Base-by-base conservation (phyloP, 805 yeast genomes). In the Lachancea fermentati region DNA sequence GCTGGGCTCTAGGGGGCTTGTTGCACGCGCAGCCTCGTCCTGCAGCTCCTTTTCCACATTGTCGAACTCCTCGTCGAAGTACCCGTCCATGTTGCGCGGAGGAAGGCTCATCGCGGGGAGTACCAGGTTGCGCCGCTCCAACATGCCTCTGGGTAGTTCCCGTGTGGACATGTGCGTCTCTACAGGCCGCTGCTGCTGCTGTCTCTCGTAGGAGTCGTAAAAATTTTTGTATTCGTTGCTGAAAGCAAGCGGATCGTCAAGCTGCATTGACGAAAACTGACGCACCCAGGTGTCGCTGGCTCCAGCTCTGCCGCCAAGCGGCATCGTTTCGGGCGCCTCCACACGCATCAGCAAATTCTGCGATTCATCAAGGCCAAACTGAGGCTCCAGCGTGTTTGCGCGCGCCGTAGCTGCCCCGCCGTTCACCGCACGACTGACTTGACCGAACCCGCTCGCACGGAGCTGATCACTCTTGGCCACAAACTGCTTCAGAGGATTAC, bases 231-330 rank as follows among this genome's bases (percentile, higher is more conserved):
- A 61, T 25, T 52, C 56, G 12, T 49, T 40, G 32, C 54, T 48
- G 32, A 57, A 57, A 42, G 58, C 63, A 37, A 54, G 15, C 11
- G 58, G 58, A 39, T 61, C 66, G 4, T 49, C 47, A 5, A 61
- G 43, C 15, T 45, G 42, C 51, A 60, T 52, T 3, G 51, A 41
- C 1, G 60, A 44, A 28, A 59, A 56, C 40, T 60, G 55, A 12
- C 46, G 36, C 9, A 55, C 24, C 58, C 60, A 54, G 7, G 37
- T 18, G 3, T 19, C 30, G 25, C 15, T 13, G n/a, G 19, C 19
- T 13, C 19, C n/a, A 19, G 37, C 36, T 29, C 25, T 19, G 24
- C 22, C 19, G 14, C 34, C 30, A 5, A 25, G 16, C 12, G 4
- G n/a, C 16, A 12, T 24, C 19, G 16, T 16, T 11, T 5, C n/a